These are phyloP conservation scores for Cytospora schulzeri DNA, from an alignment of 2,329 filamentous ascomycete genomes.

Conservation along the genomic window DNA sequence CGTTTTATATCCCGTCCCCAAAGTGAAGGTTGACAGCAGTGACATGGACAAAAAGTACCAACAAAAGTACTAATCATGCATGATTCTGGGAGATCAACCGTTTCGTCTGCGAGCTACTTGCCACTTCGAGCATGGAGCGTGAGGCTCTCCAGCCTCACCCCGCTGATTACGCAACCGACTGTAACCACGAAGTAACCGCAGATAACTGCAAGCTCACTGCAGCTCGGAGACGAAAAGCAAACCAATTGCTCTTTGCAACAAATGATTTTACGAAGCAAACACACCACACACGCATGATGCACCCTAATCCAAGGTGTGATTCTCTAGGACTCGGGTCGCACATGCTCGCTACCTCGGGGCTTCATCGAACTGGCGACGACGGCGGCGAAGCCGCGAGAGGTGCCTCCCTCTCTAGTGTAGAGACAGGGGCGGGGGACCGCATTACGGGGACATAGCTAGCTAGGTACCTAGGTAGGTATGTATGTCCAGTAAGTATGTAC, in stretches of 20 bases:
- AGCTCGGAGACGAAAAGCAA: slow-evolving; percentile 11
- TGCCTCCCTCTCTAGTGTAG: neutral
- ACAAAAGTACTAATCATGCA: neutral
- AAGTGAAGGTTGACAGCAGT: neutral
- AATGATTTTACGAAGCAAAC: neutral
- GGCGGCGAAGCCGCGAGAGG: neutral
- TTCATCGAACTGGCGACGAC: neutral
- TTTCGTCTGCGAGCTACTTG: neutral
- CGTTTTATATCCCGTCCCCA: neutral
- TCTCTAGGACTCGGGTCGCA: neutral
- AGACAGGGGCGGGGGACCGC: neutral
- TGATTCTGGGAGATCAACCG: neutral
- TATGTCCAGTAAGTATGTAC: neutral
- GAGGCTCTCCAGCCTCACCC: slow-evolving; percentile 18
- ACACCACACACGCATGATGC: neutral
- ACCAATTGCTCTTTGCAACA: neutral
- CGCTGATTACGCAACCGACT: slow-evolving; percentile 4
- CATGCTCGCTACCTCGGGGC: neutral
- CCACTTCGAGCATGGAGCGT: neutral
- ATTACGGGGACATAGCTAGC: neutral
- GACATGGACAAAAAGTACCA: neutral
- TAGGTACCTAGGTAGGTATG: too few species aligned
- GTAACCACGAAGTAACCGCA: neutral
- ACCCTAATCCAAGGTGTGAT: neutral
- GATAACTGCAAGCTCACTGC: neutral